Base-by-base conservation (phyloP, 495 filamentous ascomycete species). In the Durotheca rogersii region DNA sequence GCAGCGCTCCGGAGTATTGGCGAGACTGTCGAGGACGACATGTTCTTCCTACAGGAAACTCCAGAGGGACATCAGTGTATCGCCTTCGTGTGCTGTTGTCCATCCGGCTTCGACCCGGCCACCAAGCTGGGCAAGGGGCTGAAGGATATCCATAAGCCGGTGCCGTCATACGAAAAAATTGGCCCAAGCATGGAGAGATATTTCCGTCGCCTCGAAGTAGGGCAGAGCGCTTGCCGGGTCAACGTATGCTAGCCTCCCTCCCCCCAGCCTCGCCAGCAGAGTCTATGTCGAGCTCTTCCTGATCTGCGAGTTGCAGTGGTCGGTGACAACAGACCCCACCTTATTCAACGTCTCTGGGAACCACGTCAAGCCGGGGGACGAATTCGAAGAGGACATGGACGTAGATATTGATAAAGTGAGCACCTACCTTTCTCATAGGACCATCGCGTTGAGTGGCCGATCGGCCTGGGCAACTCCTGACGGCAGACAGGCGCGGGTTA, bases 121-220 rank as follows among this genome's bases (percentile, higher is more conserved):
- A 44, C 74, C 29, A 92, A 90, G 59, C 75, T 91, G 7, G 81
- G 80, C 0, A 70, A 77, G 49, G 64, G 72, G 1, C 67, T 93
- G 2, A 76, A 76, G 0, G 77, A 81, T 34, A 87, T 94, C 45
- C 90, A 94, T 56, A 67, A 46, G 2, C 85, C 85, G 0, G 83
- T 88, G 0, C 86, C 86, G 0, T 77, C 80, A 1, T 92, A 90
- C 59, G 78, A 80, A 18, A 90, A 86, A 64, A 74, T 94, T 2
- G 82, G 83, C 41, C 75, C 74, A 18, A 86, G 83, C 43, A 90
- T 94, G 84, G 87, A 92, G 62, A 73, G 81, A 12, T 90, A 85
- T 67, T 93, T 94, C 53, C 67, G 71, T 3, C 67, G 70, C 5
- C 47, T 87, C 2, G 72, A 75, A 39, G 72, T 75, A 2, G 82